Evolutionary conservation across 2,329 filamentous ascomycete species (phyloP), one percentile per base, ranked within the genome.

Genomic region (Cytospora schulzeri): DNA sequence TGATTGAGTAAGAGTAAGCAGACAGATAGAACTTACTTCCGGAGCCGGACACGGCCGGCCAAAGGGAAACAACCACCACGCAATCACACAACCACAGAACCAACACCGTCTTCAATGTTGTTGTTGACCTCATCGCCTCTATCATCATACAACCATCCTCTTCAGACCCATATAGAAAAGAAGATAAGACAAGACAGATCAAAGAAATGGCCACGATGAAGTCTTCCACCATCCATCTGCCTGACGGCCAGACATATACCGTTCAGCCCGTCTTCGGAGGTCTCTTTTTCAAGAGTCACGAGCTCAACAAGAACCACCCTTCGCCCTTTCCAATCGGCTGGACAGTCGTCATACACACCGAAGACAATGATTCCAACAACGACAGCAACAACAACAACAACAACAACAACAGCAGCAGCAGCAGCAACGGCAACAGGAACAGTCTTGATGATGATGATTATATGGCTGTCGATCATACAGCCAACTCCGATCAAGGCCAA

Each of bases 251-350:
- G 78, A 89, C 84, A 68, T 85, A 95, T 73, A 90, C 88, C 3
- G 90, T 96, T 35, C 88, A 87, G 17, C 91, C 93, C 0, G 92
- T 97, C 29, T 97, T 97, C 75, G 92, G 91, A n/a, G 94, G 94
- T 35, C 83, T 95, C 63, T 91, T 89, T 71, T 97, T 97, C 87
- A 95, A 93, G 75, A 86, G 88, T 64, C 90, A 92, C 73, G 90
- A 95, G 67, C 79, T 91, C 68, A 90, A 85, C 71, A 61, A 52
- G 28, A 80, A 83, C 29, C 86, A 90, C 71, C 84, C 85, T 70
- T 88, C 88, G 59, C 84, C 89, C 4, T 93, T 92, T 66, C 93
- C 93, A 0, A 85, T 91, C 7, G 93, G 93, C 35, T 98, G 94
- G 94, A 96, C 91, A 2, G 88, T 97, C 58, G 90, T 94, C 33